phyloP scores from a whole-genome alignment of 2,329 filamentous ascomycete species.

The Penicillium glabrum region DNA sequence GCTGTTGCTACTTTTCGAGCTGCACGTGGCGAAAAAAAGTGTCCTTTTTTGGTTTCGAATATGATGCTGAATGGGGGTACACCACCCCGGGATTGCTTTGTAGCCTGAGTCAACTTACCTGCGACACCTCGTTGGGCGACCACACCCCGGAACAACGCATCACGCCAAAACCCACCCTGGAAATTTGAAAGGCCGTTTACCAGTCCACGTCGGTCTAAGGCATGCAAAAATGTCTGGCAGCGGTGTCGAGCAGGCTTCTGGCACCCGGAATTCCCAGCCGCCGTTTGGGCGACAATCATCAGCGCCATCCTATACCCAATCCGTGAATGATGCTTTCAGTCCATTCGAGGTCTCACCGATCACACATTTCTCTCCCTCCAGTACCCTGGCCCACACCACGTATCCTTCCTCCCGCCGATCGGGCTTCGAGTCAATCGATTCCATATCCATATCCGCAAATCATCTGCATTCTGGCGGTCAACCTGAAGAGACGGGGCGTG shows the following conservation, averaged over 20 bases:
- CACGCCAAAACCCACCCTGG: constrained; percentile 26
- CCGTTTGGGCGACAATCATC: constrained; percentile 34
- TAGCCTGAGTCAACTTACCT: constrained; percentile 38
- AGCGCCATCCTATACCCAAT: constrained; percentile 23
- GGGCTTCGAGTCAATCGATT: constrained; percentile 15
- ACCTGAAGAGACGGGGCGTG: constrained; percentile 15
- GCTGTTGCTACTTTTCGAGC: neutral
- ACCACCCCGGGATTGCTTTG: constrained; percentile 38
- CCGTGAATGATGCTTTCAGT: constrained; percentile 20
- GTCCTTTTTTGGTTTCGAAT: constrained; percentile 13
- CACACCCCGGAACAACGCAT: constrained; percentile 40
- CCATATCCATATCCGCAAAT: constrained; percentile 16
- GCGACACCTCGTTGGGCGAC: constrained; percentile 35
- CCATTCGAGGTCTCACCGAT: constrained; percentile 30
- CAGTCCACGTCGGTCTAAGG: constrained; percentile 33
- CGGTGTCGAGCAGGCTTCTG: constrained; percentile 42
- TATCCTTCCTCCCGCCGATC: constrained; percentile 26
- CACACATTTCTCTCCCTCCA: constrained; percentile 22
- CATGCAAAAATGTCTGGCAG: constrained; percentile 45
- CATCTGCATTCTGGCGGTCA: constrained; percentile 20
- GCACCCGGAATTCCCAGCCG: constrained; percentile 31
- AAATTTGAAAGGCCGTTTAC: constrained; percentile 30
- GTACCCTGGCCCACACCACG: constrained; percentile 24
- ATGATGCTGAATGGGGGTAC: constrained; percentile 38
- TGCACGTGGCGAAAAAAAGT: neutral